Evolutionary conservation across 2,329 filamentous ascomycete species (phyloP), one percentile per base, ranked within the genome.

Genomic region (Curvularia verruculosa): DNA sequence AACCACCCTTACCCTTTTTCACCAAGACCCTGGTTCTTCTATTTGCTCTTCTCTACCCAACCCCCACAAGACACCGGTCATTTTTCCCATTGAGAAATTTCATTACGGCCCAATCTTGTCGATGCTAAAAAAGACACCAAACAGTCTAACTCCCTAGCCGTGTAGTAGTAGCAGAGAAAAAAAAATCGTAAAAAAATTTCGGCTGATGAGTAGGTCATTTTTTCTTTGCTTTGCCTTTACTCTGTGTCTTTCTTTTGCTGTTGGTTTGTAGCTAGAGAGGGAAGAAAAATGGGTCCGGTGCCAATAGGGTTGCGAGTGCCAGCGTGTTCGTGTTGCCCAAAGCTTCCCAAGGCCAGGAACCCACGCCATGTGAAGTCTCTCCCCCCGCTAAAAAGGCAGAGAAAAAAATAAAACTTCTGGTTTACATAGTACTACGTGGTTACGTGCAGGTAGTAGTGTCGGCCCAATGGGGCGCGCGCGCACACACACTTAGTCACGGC

Each of bases 1-100:
- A 36, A 36, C 34, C 34, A 36, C 34, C 34, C 15, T 15, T 10
- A 28, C 26, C 28, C 8, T 12, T 12, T n/a, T n/a, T n/a, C n/a
- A n/a, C 2, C 3, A 7, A 7, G 34, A 18, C 5, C 34, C 39
- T 24, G 10, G 10, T 29, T 29, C 8, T 12, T 13, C 9, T 29
- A 8, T n/a, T 44, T 49, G 49, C n/a, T n/a, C n/a, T n/a, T n/a
- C n/a, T n/a, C n/a, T n/a, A n/a, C n/a, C n/a, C n/a, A n/a, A n/a
- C n/a, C 55, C 51, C 55, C 56, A 55, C 56, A 59, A 19, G 28
- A 29, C 49, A 41, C n/a, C 43, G 44, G 43, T 58, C 52, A 49
- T 47, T 15, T 13, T 29, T 12, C 40, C 40, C 39, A 24, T 23
- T 15, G 12, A 43, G 23, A 26, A 43, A 24, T 24, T 43, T 23